phyloP scores from a whole-genome alignment of 73 alveolate genomes.

The Effrenium voratum region DNA sequence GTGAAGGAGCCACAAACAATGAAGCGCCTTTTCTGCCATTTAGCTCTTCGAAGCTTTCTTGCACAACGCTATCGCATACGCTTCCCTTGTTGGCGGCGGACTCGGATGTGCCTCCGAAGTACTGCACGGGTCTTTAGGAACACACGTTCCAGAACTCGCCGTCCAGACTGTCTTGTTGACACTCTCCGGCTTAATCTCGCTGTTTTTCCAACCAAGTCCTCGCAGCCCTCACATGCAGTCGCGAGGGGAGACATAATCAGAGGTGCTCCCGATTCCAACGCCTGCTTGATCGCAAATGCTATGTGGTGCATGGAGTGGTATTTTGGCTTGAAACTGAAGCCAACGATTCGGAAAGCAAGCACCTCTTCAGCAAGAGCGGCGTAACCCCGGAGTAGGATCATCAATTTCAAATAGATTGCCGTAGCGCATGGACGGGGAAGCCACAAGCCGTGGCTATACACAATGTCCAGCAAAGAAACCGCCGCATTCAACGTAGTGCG shows the following conservation, averaged over 20 bases:
- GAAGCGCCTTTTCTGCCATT: too few species aligned
- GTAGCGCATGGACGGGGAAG: neutral
- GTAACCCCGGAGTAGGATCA: constrained; percentile 12
- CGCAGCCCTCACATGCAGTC: neutral
- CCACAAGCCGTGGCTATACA: constrained; percentile 12
- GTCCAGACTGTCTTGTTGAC: too few species aligned
- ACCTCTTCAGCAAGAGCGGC: neutral
- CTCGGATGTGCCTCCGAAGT: too few species aligned
- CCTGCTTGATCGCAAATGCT: neutral
- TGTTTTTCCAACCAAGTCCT: constrained; percentile 8
- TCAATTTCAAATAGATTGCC: neutral
- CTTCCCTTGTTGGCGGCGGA: too few species aligned
- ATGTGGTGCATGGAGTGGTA: neutral
- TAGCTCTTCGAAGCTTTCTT: too few species aligned
- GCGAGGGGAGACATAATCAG: neutral
- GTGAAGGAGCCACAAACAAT: too few species aligned
- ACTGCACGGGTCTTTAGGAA: too few species aligned
- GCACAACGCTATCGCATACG: too few species aligned
- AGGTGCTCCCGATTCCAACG: neutral
- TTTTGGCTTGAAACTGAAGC: neutral
- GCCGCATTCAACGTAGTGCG: too few species aligned
- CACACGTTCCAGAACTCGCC: too few species aligned
- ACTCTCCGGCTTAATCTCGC: neutral
- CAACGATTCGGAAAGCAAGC: neutral
- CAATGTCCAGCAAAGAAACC: too few species aligned